These are phyloP conservation scores for Gyromitra esculenta DNA, from an alignment of 2,329 filamentous ascomycete species.

Conservation along the genomic window DNA sequence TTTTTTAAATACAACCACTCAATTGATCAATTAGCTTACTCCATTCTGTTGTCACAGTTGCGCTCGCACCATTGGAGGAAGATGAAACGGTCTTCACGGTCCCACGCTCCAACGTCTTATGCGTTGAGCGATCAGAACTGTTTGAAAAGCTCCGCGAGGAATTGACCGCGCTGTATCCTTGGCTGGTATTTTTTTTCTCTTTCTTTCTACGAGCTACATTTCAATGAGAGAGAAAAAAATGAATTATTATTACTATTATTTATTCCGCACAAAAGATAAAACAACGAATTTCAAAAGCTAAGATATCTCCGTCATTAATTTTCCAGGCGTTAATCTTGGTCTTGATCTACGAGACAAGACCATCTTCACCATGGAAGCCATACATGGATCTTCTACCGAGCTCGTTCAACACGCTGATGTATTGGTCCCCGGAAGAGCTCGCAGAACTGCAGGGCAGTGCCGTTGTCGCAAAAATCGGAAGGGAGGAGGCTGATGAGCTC, in stretches of 20 bases:
- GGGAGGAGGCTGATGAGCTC: constrained; percentile 73
- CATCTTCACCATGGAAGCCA: constrained; percentile 74
- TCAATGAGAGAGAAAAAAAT: background rate
- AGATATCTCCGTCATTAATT: constrained; percentile 66
- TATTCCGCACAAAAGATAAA: background rate
- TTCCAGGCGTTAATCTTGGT: constrained; percentile 74
- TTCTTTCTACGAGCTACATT: background rate
- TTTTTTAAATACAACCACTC: background rate
- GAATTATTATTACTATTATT: too few relatives aligned
- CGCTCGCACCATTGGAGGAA: constrained; percentile 73
- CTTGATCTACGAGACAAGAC: constrained; percentile 79
- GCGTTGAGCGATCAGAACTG: constrained; percentile 75
- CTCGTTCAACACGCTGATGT: constrained; percentile 86
- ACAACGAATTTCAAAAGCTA: constrained; percentile 58
- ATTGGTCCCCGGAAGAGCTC: constrained; percentile 79
- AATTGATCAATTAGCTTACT: constrained; percentile 18
- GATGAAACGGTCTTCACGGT: constrained; percentile 84
- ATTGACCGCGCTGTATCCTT: constrained; percentile 65
- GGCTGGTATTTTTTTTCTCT: constrained; percentile 60
- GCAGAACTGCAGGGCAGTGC: constrained; percentile 78
- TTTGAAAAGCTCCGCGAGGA: constrained; percentile 68
- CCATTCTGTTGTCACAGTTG: constrained; percentile 66
- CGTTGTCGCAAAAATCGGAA: constrained; percentile 80
- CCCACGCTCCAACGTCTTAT: constrained; percentile 76
- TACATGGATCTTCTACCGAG: constrained; percentile 80